Evolutionary conservation across 2,329 filamentous ascomycete species (phyloP), one percentile per base, ranked within the genome.

Genomic region (Penicillium vulpinum): DNA sequence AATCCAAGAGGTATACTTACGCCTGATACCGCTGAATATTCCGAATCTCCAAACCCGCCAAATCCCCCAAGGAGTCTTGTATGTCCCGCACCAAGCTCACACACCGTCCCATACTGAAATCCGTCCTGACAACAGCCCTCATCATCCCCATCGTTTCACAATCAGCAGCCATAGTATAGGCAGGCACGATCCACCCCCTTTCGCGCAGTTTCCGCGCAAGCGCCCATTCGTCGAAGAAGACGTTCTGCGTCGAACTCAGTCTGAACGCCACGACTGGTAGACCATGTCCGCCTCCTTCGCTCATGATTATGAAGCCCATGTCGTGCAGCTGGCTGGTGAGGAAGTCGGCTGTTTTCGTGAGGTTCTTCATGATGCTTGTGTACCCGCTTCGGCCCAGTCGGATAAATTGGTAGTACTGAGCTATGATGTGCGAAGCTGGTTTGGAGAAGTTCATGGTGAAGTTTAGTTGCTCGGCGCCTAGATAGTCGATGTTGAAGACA

Each of bases 401-500:
- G 73, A 97, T 96, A 71, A 97, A 84, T 78, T 97, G 92, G 80
- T 97, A 97, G 80, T 97, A 97, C 78, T 97, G 93, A 31, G 91
- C 93, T 60, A 97, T 96, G 70, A 97, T 90, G 72, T 97, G 92
- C 5, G 89, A 91, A 10, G 93, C 93, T 56, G 92, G 92, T 75
- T 96, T 96, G 71, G 90, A 95, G 81, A 97, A 97, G 82, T 97
- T 97, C 58, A 97, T 86, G 0, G 93, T 97, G 79, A 97, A 97
- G 3, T 91, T 96, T 1, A 92, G 89, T 74, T 97, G 93, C 71
- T 97, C 91, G 13, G 93, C 92, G 46, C 93, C 93, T 7, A 97
- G 88, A 78, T 97, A 97, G 83, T 97, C 96, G 84, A 97, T 96
- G 83, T 96, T 97, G 85, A 97, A 97, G 68, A 97, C 91, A 18